Evolutionary conservation across 108 stramenopile genomes (phyloP).

Genomic region (Nitzschia palea): DNA sequence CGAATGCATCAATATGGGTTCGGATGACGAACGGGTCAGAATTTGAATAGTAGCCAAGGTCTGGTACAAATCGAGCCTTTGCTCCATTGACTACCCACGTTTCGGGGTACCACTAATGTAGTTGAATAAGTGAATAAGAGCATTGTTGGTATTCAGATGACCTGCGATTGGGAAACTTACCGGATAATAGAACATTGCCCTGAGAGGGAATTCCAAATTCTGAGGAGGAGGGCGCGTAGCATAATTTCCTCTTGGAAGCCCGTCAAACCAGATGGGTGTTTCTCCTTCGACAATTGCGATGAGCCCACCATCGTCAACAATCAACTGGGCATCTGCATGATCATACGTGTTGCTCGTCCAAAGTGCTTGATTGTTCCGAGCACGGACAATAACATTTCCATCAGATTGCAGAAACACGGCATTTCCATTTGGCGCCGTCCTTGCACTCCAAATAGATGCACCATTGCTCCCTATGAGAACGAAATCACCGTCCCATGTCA

Average conservation of each 20-base stretch:
- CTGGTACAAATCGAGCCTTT: conserved; percentile 15
- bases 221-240: conserved; percentile 11
- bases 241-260: conserved; percentile 23
- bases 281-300: conserved; percentile 25
- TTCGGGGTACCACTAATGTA: conserved; percentile 33
- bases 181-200: conserved; percentile 37
- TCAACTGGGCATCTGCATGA: conserved; percentile 16
- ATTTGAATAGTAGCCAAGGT: conserved; percentile 14
- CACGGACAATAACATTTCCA: conserved; percentile 34
- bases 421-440: conserved; percentile 5
- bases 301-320: conserved; percentile 26
- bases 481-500: conserved; percentile 11
- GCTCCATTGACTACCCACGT: conserved; percentile 31
- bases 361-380: neutral
- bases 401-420: conserved; percentile 22
- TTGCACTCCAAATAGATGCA: conserved; percentile 18
- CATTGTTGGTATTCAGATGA: neutral
- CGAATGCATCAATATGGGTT: conserved; percentile 24
- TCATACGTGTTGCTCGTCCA: conserved; percentile 28
- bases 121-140: neutral
- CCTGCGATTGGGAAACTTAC: neutral
- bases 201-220: conserved; percentile 20
- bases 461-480: conserved; percentile 13
- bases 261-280: conserved; percentile 26
- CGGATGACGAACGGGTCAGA: conserved; percentile 2